Evolutionary conservation across 2,329 filamentous ascomycete species (phyloP), one percentile per base, ranked within the genome.

Genomic region (Calonectria hongkongensis): DNA sequence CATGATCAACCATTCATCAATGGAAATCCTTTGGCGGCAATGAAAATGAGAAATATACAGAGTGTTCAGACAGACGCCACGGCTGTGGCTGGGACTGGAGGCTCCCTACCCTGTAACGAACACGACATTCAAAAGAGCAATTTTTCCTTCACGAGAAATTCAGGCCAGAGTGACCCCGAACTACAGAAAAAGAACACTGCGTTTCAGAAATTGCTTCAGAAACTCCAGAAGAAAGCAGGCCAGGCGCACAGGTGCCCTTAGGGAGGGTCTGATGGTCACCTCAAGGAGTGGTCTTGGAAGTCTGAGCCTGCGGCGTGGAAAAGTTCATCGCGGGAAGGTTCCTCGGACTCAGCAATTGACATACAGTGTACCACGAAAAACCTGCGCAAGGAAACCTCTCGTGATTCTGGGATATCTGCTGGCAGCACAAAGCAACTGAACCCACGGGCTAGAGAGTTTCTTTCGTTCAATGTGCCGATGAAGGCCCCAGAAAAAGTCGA

Each of bases 381-480:
- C 10, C 62, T 50, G 12, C 50, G 62, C 2, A 73, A 74, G 33
- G 74, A 75, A 2, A 69, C 45, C 16, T 76, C 78, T 25, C 68
- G 56, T 3, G 78, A 79, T 72, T 79, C 78, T 2, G 74, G 73
- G 9, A 51, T 76, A 39, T 76, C n/a, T 25, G 47, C 75, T 27
- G 70, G 8, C 13, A 60, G 27, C 72, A 66, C 70, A 25, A 75
- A 73, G 27, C 76, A 73, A 0, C 74, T 83, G 73, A 84, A 84
- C 54, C 82, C 82, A 5, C 80, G 76, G 71, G 82, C 82, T 47
- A 80, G 82, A 68, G 82, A 84, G 51, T 83, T 84, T 62, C 73
- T 83, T 10, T 83, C 82, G 0, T 77, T 83, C 36, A 74, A 62
- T 15, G 66, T 54, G 13, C 62, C 51, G 18, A 68, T 69, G 15